Evolutionary conservation across 768 basidiomycete genomes (phyloP), one percentile per base, ranked within the genome.

Genomic region (Boletus sp.): DNA sequence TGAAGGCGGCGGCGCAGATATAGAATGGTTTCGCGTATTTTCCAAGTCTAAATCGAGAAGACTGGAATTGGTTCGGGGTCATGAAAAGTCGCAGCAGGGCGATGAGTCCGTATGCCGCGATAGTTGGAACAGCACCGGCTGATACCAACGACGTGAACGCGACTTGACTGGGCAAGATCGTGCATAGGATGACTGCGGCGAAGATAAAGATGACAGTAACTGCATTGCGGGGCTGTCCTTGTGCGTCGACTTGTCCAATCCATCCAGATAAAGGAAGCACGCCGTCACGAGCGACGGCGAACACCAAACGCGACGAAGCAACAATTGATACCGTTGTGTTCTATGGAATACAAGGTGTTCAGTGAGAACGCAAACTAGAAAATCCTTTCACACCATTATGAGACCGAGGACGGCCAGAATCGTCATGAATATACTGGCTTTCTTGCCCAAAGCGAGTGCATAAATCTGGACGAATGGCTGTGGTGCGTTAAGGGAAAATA

Each of bases 381-480:
- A 41, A 36, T 29, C 24, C 30, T 46, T 53, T 68, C 84, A 10
- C 57, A 92, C 91, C 74, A 96, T 75, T 53, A 94, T 86, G 24
- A 96, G 79, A n/a, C 94, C 94, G 33, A 95, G 54, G 36, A 84
- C 81, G 2, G 94, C 92, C 47, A 97, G 79, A 47, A 85, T 72
- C 6, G 92, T 94, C 94, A 96, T 94, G 68, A 97, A 88, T 40
- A 91, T 78, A 63, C 90, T 88, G 0, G 84, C 85, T 12, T 84
- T 85, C 66, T 81, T 86, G 7, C 94, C 94, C 5, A 96, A 73
- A 1, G 94, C 92, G 52, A 92, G 73, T 1, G 86, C 86, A 68
- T 94, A 96, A 12, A 97, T 78, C 63, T 87, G 89, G 12, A 95
- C 93, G 61, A 95, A 97, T 0, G 94, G 94, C 66, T 97, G 93